phyloP scores from a whole-genome alignment of 2,329 filamentous ascomycete species.

The Onygenales sp. region DNA sequence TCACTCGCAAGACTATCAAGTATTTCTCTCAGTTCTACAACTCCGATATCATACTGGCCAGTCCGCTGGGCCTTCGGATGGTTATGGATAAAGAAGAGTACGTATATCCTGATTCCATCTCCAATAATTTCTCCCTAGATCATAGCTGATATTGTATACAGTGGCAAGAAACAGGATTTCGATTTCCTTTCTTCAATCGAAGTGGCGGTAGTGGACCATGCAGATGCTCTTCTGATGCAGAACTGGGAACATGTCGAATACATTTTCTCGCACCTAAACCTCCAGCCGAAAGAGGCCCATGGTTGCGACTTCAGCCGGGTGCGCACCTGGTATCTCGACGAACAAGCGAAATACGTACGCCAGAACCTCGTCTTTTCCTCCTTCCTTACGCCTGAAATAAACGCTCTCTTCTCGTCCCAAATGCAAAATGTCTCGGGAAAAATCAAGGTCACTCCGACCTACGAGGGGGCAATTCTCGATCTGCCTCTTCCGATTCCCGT shows the following conservation, averaged over 20 bases:
- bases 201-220: constrained; percentile 80
- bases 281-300: constrained; percentile 79
- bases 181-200: constrained; percentile 95
- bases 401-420: constrained; percentile 64
- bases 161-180: constrained; percentile 60
- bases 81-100: constrained; percentile 73
- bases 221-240: constrained; percentile 90
- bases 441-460: constrained; percentile 60
- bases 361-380: constrained; percentile 76
- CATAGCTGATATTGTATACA: constrained; percentile 13
- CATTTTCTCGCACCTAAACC: constrained; percentile 84
- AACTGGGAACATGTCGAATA: constrained; percentile 96
- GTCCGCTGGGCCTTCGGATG: constrained; percentile 79
- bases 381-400: constrained; percentile 82
- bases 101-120: constrained; percentile 21
- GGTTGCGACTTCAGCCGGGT: constrained; percentile 91
- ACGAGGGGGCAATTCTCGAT: constrained; percentile 63
- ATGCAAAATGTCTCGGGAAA: constrained; percentile 77
- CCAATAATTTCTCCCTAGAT: constrained; percentile 30
- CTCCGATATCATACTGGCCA: constrained; percentile 88
- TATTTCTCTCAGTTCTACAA: constrained; percentile 94
- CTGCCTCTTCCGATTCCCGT: constrained; percentile 54
- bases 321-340: constrained; percentile 85
- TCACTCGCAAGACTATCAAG: constrained; percentile 91
- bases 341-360: constrained; percentile 67